Conservation (phyloP, 164 flowering plant species). For the Tetrastigma voinierianum region DNA sequence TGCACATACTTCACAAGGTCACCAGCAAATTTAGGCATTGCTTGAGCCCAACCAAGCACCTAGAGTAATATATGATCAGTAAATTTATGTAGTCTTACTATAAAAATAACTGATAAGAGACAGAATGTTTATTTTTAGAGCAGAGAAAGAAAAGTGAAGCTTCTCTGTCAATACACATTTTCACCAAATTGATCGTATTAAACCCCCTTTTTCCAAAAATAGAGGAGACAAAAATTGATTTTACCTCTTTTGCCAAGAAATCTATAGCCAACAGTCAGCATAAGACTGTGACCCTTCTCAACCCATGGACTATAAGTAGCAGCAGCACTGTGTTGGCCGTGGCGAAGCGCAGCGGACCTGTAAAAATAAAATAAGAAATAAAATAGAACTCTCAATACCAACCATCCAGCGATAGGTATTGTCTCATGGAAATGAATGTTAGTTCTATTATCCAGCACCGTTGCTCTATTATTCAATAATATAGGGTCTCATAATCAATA, state of each 20-base stretch:
- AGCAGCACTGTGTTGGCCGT: constrained; percentile 71
- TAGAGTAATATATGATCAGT: constrained; percentile 19
- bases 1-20: constrained; percentile 94
- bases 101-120: too few species aligned
- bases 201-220: background rate
- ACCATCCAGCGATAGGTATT: too few species aligned
- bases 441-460: too few species aligned
- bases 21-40: constrained; percentile 92
- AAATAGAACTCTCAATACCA: background rate
- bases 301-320: constrained; percentile 61
- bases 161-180: background rate
- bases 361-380: constrained; percentile 8
- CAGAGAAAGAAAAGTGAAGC: background rate
- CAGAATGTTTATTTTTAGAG: background rate
- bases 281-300: constrained; percentile 88
- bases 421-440: too few species aligned
- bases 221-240: background rate
- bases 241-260: constrained; percentile 89
- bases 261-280: constrained; percentile 96
- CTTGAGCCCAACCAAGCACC: constrained; percentile 99
- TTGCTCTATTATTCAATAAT: too few species aligned
- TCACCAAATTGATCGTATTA: background rate
- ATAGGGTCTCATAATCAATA: too few species aligned
- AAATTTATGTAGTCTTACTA: background rate
- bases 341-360: constrained; percentile 99